Conservation (phyloP, 345 rosid genomes). For the Citrus mangshanensis region DNA sequence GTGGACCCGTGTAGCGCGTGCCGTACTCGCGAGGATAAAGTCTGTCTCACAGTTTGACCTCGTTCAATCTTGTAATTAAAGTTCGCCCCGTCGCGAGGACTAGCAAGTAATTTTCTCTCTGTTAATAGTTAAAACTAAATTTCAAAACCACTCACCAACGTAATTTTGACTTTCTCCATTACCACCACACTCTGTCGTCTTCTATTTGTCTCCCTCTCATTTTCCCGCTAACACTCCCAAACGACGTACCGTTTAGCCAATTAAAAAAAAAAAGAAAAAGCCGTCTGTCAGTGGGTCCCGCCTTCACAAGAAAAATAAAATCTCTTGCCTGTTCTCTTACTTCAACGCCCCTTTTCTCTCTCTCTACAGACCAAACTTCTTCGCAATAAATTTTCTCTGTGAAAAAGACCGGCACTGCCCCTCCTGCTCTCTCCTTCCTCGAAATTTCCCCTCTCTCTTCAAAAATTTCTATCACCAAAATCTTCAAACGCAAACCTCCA, state of each 20-base stretch:
- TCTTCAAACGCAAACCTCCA: background rate
- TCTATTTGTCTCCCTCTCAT: background rate
- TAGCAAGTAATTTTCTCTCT: background rate
- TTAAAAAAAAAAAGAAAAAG: background rate
- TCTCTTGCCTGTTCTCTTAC: background rate
- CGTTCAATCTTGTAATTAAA: background rate
- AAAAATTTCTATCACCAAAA: background rate
- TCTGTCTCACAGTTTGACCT: background rate
- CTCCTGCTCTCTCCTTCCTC: constrained; percentile 11
- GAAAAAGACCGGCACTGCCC: background rate
- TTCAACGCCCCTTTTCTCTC: background rate
- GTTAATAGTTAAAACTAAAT: too few species aligned
- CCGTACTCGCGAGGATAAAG: background rate
- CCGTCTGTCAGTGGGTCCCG: constrained; percentile 4
- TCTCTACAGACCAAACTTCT: background rate
- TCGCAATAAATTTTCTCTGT: background rate
- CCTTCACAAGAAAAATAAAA: background rate
- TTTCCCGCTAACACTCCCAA: background rate
- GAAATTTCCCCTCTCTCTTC: constrained; percentile 7
- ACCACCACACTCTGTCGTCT: background rate
- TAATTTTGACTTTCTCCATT: background rate
- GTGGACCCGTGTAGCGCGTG: background rate
- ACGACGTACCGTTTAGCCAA: background rate
- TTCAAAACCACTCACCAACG: too few species aligned
- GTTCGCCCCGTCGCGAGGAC: background rate